A percentile compares a stretch with the other conserved stretches of the same genome.
Conservation (phyloP, 2,329 filamentous ascomycete species). For the Hysterium pulicare region DNA sequence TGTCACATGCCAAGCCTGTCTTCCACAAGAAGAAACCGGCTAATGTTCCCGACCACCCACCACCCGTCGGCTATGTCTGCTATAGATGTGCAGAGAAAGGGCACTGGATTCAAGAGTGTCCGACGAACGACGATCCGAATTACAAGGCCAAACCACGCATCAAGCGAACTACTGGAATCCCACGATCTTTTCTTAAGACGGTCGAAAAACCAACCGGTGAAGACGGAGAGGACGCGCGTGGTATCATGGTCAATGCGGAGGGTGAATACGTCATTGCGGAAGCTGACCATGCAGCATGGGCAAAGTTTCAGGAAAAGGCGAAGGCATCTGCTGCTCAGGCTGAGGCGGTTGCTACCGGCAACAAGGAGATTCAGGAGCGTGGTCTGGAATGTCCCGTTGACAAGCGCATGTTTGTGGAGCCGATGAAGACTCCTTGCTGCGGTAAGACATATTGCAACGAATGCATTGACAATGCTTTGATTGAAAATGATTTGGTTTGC, state of each 20-base stretch:
- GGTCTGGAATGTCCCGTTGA: constrained; percentile 93
- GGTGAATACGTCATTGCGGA: constrained; percentile 96
- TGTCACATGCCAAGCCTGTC: constrained; percentile 64
- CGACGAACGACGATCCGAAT: constrained; percentile 96
- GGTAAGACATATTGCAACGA: constrained; percentile 98
- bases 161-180: constrained; percentile 95
- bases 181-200: constrained; percentile 89
- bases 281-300: constrained; percentile 93
- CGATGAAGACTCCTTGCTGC: constrained; percentile 99
- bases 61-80: constrained; percentile 91
- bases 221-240: constrained; percentile 74
- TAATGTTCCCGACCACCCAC: constrained; percentile 86
- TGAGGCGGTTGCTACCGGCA: constrained; percentile 71
- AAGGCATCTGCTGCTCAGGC: constrained; percentile 81
- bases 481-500: constrained; percentile 96
- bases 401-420: constrained; percentile 96
- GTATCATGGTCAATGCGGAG: constrained; percentile 96
- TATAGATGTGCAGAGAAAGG: constrained; percentile 95
- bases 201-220: constrained; percentile 89
- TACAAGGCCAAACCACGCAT: constrained; percentile 92
- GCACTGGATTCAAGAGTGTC: constrained; percentile 98
- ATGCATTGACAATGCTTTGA: constrained; percentile 98
- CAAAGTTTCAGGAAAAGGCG: constrained; percentile 92
- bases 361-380: constrained; percentile 82
- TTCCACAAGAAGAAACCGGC: constrained; percentile 56